Evolutionary conservation across 2,329 filamentous ascomycete species (phyloP), one percentile per base, ranked within the genome.

Genomic region (Trichothecium roseum): DNA sequence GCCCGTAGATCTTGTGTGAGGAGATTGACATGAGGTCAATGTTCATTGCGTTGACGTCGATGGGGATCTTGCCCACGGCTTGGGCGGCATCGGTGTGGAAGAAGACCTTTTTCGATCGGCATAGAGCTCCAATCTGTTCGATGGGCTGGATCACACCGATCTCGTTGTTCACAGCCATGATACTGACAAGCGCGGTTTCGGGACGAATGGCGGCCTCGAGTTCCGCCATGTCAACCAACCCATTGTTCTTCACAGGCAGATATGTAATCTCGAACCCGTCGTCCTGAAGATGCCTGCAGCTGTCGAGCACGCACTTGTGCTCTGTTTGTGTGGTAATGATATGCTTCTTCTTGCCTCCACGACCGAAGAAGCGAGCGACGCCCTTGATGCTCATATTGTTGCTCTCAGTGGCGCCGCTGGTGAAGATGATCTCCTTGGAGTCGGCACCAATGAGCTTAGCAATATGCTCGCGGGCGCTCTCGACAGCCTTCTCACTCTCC

Each of bases 321-420:
- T 98, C 91, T 0, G 91, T 98, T 65, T 96, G 91, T 28, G 79
- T 86, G 17, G 91, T 98, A 59, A 98, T 87, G 53, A 98, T 89
- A 61, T 98, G 91, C 65, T 84, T 94, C 78, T 96, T 96, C 76
- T 95, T 95, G 50, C 87, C 88, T 3, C 77, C 79, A 39, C 85
- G 78, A 45, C 86, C 87, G 56, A 95, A 95, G 64, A 98, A 98
- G 43, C 89, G 75, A 15, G 91, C 88, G 8, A 98, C 89, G 44
- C 91, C 91, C 66, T 98, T 98, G 66, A 98, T 86, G 60, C 87
- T 94, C 91, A 98, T 98, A 53, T 98, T 98, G 64, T 98, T 98
- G 56, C 87, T 95, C 66, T 98, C 91, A 0, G 91, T 98, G 13
- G 91, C 91, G 37, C 91, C 91, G 51, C 88, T 95, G 6, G 91